A percentile compares a stretch with the other conserved stretches of the same genome.
Evolutionary conservation across 1,284 basidiomycete genomes (phyloP).

Genomic region (Puccinia polysora): DNA sequence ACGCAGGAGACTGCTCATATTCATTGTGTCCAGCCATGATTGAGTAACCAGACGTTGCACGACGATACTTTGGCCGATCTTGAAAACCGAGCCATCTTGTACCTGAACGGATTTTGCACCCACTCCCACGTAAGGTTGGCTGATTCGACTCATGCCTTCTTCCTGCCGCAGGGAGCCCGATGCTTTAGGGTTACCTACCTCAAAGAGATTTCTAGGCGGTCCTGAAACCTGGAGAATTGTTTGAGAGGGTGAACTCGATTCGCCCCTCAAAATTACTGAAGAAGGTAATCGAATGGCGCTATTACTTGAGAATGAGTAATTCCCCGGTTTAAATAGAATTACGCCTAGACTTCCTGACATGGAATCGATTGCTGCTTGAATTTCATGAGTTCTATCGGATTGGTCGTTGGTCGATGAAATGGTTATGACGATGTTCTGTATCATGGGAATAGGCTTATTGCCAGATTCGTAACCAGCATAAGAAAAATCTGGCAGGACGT

Average conservation of each 20-base stretch:
- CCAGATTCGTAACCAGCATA: slow-evolving; percentile 37
- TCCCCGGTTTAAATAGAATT: slow-evolving; percentile 20
- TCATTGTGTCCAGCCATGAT: slow-evolving; percentile 37
- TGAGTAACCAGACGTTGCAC: slow-evolving; percentile 22
- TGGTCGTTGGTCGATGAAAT: slow-evolving; percentile 31
- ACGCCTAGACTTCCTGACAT: slow-evolving; percentile 25
- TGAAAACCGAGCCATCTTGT: slow-evolving; percentile 7
- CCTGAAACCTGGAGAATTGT: slow-evolving; percentile 37
- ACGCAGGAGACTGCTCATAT: slow-evolving; percentile 19
- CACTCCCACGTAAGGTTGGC: slow-evolving; percentile 15
- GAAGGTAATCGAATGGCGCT: slow-evolving; percentile 20
- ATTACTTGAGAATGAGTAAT: slow-evolving; percentile 27
- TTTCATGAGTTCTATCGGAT: slow-evolving; percentile 25
- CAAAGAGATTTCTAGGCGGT: slow-evolving; percentile 27
- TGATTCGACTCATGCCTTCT: slow-evolving; percentile 24
- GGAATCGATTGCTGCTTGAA: slow-evolving; percentile 38
- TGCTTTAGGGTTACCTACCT: slow-evolving; percentile 25
- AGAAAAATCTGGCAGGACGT: slow-evolving; percentile 36
- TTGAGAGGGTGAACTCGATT: slow-evolving; percentile 21
- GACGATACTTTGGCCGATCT: slow-evolving; percentile 39
- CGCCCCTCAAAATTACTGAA: slow-evolving; percentile 21
- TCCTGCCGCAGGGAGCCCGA: background rate
- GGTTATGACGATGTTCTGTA: slow-evolving; percentile 11
- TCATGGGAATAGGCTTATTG: slow-evolving; percentile 17
- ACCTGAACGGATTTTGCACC: slow-evolving; percentile 25